phyloP scores from a whole-genome alignment of 495 filamentous ascomycete species.

The Staphylotrichum tortipilum region DNA sequence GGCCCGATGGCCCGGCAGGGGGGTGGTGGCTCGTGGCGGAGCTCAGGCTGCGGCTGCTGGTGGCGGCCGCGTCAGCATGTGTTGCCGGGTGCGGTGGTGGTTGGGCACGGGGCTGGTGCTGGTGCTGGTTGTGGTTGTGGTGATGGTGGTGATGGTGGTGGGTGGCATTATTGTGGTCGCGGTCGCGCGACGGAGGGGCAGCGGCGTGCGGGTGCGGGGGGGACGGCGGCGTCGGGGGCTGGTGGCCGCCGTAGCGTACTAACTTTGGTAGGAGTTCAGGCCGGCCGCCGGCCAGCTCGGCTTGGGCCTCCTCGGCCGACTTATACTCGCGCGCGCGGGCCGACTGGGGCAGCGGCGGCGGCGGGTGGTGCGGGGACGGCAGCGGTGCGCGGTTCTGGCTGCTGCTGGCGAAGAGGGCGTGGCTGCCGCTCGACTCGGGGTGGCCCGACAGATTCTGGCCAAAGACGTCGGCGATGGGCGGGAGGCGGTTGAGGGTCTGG shows the following conservation, averaged over 20 bases:
- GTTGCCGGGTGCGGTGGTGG: not conserved
- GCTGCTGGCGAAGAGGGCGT: constrained; percentile 44
- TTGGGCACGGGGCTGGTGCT: not conserved
- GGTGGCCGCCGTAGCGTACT: constrained; percentile 86
- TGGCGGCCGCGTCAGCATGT: not conserved
- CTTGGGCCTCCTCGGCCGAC: constrained; percentile 90
- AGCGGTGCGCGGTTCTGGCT: constrained; percentile 43
- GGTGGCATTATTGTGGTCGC: not conserved
- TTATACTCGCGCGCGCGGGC: constrained; percentile 77
- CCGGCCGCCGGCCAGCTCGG: constrained; percentile 78
- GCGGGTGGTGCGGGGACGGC: constrained; percentile 63
- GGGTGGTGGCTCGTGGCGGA: constrained; percentile 1
- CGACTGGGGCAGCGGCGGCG: constrained; percentile 32
- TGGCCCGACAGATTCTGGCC: constrained; percentile 69
- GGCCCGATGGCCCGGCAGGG: not conserved
- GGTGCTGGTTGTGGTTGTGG: not conserved
- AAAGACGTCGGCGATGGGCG: constrained; percentile 92
- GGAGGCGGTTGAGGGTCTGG: constrained; percentile 86
- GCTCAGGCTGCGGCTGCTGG: not conserved
- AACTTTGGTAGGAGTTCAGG: constrained; percentile 87
- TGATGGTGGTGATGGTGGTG: constrained; percentile 1
- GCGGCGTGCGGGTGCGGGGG: constrained; percentile 49
- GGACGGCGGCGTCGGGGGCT: constrained; percentile 87
- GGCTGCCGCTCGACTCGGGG: constrained; percentile 60
- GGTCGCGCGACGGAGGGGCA: constrained; percentile 11